phyloP scores from a whole-genome alignment of 2,329 filamentous ascomycete species.

The Nannizziopsis arthrosporioides region DNA sequence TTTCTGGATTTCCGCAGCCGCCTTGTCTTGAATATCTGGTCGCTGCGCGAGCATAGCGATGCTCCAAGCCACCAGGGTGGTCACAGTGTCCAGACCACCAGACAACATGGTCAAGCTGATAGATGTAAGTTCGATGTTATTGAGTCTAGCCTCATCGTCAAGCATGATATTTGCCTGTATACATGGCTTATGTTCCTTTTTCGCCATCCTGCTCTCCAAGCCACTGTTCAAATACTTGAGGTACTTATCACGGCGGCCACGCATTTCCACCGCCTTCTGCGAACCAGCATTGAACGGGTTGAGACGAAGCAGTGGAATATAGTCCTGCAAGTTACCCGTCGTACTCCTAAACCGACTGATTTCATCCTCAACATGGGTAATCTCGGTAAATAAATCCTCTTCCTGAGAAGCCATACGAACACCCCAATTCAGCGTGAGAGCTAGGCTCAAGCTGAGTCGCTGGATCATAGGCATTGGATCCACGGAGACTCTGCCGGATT shows the following conservation, averaged over 20 bases:
- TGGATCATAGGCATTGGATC: slow-evolving; percentile 60
- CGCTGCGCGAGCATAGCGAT: slow-evolving; percentile 49
- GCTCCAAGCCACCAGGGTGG: slow-evolving; percentile 54
- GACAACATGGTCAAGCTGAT: slow-evolving; percentile 59
- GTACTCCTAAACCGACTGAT: slow-evolving; percentile 50
- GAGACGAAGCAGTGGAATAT: slow-evolving; percentile 47
- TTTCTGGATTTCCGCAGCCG: slow-evolving; percentile 45
- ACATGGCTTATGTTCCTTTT: slow-evolving; percentile 50
- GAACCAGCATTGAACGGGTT: slow-evolving; percentile 52
- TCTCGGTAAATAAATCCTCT: slow-evolving; percentile 50
- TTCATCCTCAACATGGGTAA: slow-evolving; percentile 51
- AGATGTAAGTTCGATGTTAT: slow-evolving; percentile 50
- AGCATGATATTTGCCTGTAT: slow-evolving; percentile 57
- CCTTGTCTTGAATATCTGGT: slow-evolving; percentile 52
- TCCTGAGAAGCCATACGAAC: slow-evolving; percentile 48
- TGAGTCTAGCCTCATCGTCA: slow-evolving; percentile 52
- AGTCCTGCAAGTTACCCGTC: slow-evolving; percentile 51
- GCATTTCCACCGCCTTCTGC: slow-evolving; percentile 48
- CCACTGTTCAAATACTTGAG: slow-evolving; percentile 46
- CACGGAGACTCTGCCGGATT: slow-evolving; percentile 42
- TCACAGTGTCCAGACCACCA: slow-evolving; percentile 55
- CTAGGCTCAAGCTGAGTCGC: slow-evolving; percentile 49
- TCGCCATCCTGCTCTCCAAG: slow-evolving; percentile 49
- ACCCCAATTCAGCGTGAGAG: slow-evolving; percentile 56
- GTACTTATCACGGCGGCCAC: slow-evolving; percentile 49